Evolutionary conservation across 2,329 filamentous ascomycete genomes (phyloP).

Genomic region (Neurospora sp.): DNA sequence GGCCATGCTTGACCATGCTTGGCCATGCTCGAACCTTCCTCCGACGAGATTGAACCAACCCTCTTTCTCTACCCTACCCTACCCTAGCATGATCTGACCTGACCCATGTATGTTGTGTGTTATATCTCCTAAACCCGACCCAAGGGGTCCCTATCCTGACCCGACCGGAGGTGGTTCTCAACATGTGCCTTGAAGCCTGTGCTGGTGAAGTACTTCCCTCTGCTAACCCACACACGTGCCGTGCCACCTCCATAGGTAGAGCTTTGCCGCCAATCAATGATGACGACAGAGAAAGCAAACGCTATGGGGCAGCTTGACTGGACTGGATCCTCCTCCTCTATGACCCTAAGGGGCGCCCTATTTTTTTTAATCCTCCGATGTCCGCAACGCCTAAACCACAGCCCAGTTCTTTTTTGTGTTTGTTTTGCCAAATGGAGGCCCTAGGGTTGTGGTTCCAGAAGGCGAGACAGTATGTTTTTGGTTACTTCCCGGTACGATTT

Average conservation of each 20-base stretch:
- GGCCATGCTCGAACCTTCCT: background rate
- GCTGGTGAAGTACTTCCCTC: background rate
- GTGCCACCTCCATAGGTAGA: background rate
- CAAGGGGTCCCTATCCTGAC: background rate
- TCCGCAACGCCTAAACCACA: background rate
- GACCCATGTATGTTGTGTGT: background rate
- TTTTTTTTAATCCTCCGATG: background rate
- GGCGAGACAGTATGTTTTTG: background rate
- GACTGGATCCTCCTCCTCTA: background rate
- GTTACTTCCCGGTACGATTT: background rate
- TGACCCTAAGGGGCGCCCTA: background rate
- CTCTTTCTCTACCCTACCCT: background rate
- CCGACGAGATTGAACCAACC: background rate
- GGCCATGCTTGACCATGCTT: background rate
- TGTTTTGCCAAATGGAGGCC: background rate
- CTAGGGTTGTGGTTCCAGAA: background rate
- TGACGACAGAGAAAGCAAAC: background rate
- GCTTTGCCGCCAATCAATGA: background rate
- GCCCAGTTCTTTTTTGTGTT: constrained; percentile 6
- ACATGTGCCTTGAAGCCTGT: background rate
- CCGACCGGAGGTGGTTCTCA: background rate
- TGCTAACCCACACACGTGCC: background rate
- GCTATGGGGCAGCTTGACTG: background rate
- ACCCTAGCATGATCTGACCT: background rate
- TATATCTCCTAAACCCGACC: background rate